These are phyloP conservation scores for Pseudofabraea citricarpa DNA, from an alignment of 2,329 filamentous ascomycete genomes.

Conservation along the genomic window DNA sequence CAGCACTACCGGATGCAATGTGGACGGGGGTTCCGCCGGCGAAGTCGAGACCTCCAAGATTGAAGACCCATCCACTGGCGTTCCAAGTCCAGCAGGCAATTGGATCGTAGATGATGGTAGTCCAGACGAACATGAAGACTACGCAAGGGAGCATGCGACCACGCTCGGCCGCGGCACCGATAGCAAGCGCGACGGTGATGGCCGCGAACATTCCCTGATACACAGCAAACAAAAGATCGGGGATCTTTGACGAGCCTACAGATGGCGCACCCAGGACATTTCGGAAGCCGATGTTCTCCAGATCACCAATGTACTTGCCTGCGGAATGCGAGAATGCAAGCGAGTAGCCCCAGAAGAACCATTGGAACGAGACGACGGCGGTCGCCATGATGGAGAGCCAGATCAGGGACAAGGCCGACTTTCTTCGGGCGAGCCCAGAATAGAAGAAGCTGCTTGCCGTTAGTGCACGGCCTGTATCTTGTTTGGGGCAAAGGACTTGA, in stretches of 20 bases:
- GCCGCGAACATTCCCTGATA: constrained; percentile 87
- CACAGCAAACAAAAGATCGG: constrained; percentile 79
- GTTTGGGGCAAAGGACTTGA: too few species aligned
- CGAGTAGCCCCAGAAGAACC: constrained; percentile 55
- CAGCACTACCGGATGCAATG: constrained; percentile 77
- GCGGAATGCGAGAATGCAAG: constrained; percentile 51
- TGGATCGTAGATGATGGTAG: constrained; percentile 84
- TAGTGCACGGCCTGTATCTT: too few species aligned
- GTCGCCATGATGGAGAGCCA: constrained; percentile 88
- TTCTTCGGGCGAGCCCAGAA: constrained; percentile 81
- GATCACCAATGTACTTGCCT: constrained; percentile 65
- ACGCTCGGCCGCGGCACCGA: constrained; percentile 80
- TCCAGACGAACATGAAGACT: constrained; percentile 91
- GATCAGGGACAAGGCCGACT: constrained; percentile 83
- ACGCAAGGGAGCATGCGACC: constrained; percentile 85
- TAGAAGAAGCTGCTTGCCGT: constrained; percentile 66
- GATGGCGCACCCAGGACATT: constrained; percentile 72
- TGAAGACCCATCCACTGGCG: constrained; percentile 70
- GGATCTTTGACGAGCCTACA: constrained; percentile 67
- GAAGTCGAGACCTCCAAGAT: constrained; percentile 80
- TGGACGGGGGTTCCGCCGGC: constrained; percentile 89
- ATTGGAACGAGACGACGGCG: constrained; percentile 81
- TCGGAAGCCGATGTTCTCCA: constrained; percentile 75
- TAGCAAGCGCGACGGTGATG: constrained; percentile 80
- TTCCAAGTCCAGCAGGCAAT: constrained; percentile 98